A percentile compares a stretch with the other conserved stretches of the same genome.
These are phyloP conservation scores for Myxozyma nipponensis DNA, from an alignment of 805 yeast species.

Conservation along the genomic window DNA sequence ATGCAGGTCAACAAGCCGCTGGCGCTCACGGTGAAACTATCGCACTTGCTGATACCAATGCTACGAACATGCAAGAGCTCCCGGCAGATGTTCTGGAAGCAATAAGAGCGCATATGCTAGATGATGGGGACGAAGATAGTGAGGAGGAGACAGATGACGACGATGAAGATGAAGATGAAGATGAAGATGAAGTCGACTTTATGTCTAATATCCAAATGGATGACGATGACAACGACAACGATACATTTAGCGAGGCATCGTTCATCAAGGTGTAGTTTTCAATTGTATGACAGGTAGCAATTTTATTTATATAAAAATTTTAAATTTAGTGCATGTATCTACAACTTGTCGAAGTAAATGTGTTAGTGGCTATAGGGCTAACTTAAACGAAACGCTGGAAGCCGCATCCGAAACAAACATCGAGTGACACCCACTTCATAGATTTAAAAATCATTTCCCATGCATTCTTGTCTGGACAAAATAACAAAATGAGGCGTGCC, in stretches of 20 bases:
- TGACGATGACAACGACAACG: not conserved
- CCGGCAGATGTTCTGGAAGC: slow-evolving; percentile 19
- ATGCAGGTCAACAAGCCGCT: slow-evolving; percentile 27
- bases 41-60: slow-evolving; percentile 18
- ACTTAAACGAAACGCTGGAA: too few species aligned
- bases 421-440: too few species aligned
- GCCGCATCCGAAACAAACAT: too few species aligned
- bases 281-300: too few species aligned
- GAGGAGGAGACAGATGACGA: slow-evolving; percentile 7
- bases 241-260: not conserved
- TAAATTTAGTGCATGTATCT: too few species aligned
- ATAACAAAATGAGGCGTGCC: too few species aligned
- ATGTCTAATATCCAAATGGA: slow-evolving; percentile 10
- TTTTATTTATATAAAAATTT: too few species aligned
- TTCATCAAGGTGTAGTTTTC: too few species aligned
- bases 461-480: too few species aligned
- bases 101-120: slow-evolving; percentile 21
- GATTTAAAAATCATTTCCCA: too few species aligned
- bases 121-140: slow-evolving; percentile 17
- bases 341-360: too few species aligned
- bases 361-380: too few species aligned
- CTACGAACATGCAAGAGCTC: slow-evolving; percentile 10
- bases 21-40: slow-evolving; percentile 22
- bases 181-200: slow-evolving; percentile 31
- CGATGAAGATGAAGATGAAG: slow-evolving; percentile 28